These are phyloP conservation scores for Periconia digitata DNA, from an alignment of 2,329 filamentous ascomycete species.

Conservation along the genomic window DNA sequence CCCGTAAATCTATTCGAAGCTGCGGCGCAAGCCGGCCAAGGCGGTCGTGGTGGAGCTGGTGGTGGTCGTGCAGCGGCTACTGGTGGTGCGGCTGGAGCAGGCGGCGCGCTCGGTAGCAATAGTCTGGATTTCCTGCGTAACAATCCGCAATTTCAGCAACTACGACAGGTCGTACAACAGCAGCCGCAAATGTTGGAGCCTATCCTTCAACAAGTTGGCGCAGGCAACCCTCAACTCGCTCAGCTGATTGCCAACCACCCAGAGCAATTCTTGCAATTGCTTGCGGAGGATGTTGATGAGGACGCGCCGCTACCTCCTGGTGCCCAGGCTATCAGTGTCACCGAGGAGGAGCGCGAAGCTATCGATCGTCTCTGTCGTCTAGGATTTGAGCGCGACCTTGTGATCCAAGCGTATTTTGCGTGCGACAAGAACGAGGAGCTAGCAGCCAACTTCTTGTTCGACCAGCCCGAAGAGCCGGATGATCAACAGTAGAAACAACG, in stretches of 20 bases:
- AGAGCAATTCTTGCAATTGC: conserved; percentile 86
- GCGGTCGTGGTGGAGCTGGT: conserved; percentile 47
- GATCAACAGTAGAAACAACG: conserved; percentile 44
- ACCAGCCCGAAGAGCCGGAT: conserved; percentile 87
- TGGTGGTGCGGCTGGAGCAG: conserved; percentile 55
- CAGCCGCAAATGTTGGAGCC: conserved; percentile 98
- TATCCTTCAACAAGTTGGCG: conserved; percentile 92
- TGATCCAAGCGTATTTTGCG: conserved; percentile 97
- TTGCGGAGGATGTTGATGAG: conserved; percentile 84
- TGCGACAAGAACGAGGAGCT: conserved; percentile 99
- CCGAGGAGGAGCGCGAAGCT: conserved; percentile 92
- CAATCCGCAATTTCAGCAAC: conserved; percentile 96
- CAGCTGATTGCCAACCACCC: conserved; percentile 89
- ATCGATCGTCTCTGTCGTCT: conserved; percentile 94
- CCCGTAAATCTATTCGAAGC: conserved; percentile 90
- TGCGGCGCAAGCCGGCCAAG: conserved; percentile 72
- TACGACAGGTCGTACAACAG: conserved; percentile 95
- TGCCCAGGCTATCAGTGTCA: conserved; percentile 85
- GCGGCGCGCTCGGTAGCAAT: conserved; percentile 59
- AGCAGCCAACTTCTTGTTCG: conserved; percentile 96
- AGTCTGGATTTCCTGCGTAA: conserved; percentile 92
- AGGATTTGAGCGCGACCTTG: conserved; percentile 88
- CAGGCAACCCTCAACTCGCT: conserved; percentile 91
- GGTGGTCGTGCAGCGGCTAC: conserved; percentile 51
- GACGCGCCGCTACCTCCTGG: conserved; percentile 85